Percentiles rank a stretch among this genome's conserved stretches.
Evolutionary conservation across 2,329 filamentous ascomycete species (phyloP).

Genomic region (Geoglossum cookeanum): DNA sequence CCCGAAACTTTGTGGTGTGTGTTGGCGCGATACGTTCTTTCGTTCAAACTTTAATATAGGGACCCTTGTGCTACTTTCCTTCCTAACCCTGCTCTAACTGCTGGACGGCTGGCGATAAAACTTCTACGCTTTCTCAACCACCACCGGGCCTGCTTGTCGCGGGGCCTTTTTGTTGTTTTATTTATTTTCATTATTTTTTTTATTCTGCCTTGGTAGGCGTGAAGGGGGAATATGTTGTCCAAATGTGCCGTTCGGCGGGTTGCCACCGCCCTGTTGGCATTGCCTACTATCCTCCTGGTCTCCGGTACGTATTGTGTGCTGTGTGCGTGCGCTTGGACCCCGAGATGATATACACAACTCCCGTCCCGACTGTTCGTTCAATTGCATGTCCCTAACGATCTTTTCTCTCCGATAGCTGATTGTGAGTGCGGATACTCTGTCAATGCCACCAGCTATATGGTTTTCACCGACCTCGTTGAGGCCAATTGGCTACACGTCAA

Average conservation of each 20-base stretch:
- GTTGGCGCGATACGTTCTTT: no score
- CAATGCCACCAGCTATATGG: slow-evolving; percentile 24
- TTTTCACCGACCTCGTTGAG: slow-evolving; percentile 53
- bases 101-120: no score
- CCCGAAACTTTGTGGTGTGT: no score
- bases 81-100: no score
- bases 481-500: slow-evolving; percentile 46
- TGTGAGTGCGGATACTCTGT: slow-evolving; percentile 59
- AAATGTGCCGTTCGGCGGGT: background rate
- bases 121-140: no score
- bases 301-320: background rate
- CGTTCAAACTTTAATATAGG: no score
- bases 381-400: background rate
- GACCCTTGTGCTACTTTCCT: no score
- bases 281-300: background rate
- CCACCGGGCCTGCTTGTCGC: no score
- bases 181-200: background rate
- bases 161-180: no score
- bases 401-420: slow-evolving; percentile 18
- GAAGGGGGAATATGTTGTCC: background rate
- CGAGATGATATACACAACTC: background rate
- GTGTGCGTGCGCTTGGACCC: background rate
- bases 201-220: no score
- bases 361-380: background rate
- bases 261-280: background rate